Percentiles rank a stretch among this genome's conserved stretches.
Conservation (phyloP, 202 grass and related monocot species). For the Digitaria exilis region DNA sequence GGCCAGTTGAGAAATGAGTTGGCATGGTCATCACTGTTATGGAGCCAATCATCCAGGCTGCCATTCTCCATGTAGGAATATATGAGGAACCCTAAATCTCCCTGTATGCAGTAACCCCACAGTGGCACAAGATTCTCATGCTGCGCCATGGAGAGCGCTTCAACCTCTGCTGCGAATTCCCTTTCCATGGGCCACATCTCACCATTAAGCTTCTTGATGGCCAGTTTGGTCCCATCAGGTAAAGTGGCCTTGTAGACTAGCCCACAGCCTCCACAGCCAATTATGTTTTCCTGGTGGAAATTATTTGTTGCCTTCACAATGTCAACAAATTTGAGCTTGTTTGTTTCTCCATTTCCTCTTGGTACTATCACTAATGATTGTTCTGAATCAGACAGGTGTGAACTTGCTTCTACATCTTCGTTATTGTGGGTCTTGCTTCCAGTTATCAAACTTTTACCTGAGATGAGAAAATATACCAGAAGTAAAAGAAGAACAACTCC, state of each 20-base stretch:
- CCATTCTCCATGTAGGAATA: slow-evolving; percentile 94
- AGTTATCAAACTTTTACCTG: background rate
- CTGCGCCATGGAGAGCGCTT: slow-evolving; percentile 70
- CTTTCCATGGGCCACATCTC: slow-evolving; percentile 70
- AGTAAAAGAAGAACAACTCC: slow-evolving; percentile 47
- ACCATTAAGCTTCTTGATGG: slow-evolving; percentile 76
- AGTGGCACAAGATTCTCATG: slow-evolving; percentile 75
- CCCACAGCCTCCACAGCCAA: slow-evolving; percentile 75
- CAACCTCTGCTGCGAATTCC: slow-evolving; percentile 81
- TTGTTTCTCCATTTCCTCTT: slow-evolving; percentile 35
- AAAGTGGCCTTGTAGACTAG: slow-evolving; percentile 77
- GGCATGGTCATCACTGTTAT: slow-evolving; percentile 49
- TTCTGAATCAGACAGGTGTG: slow-evolving; percentile 38
- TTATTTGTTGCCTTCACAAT: slow-evolving; percentile 79
- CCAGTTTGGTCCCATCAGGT: slow-evolving; percentile 52
- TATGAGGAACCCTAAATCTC: slow-evolving; percentile 59
- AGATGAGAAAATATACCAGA: slow-evolving; percentile 24
- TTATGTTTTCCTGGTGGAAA: slow-evolving; percentile 70
- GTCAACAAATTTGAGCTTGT: slow-evolving; percentile 44
- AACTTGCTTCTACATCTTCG: slow-evolving; percentile 31
- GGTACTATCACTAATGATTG: slow-evolving; percentile 44
- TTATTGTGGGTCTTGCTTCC: background rate
- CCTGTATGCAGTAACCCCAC: slow-evolving; percentile 65
- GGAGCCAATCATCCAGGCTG: slow-evolving; percentile 85
- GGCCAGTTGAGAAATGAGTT: slow-evolving; percentile 67